Evolutionary conservation across 768 basidiomycete species (phyloP).

Genomic region (Leucocoprinus birnbaumii): DNA sequence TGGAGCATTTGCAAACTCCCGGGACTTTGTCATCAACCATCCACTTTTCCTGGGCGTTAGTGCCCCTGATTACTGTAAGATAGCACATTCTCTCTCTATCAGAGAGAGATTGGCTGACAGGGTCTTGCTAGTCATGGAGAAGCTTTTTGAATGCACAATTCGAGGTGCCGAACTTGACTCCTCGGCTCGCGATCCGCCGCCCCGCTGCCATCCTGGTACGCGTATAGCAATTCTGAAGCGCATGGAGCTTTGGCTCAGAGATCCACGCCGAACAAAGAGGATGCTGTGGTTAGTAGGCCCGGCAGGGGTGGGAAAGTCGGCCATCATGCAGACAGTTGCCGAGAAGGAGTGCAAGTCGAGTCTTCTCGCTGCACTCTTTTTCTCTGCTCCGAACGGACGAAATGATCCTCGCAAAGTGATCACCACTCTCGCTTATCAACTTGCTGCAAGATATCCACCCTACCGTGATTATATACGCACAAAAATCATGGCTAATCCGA

Average conservation of each 20-base stretch:
- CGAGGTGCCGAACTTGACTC: conserved; percentile 4
- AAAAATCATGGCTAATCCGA: conserved; percentile 3
- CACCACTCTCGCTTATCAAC: conserved; percentile 19
- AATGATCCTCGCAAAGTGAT: conserved; percentile 12
- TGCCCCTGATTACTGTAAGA: too few relatives aligned
- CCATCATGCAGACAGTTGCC: neutral
- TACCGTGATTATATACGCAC: conserved; percentile 2
- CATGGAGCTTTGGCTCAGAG: neutral
- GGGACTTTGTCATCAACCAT: too few relatives aligned
- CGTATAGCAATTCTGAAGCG: neutral
- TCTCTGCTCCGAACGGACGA: conserved; percentile 10
- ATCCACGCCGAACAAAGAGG: neutral
- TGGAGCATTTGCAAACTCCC: too few relatives aligned
- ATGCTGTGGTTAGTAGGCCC: conserved; percentile 10
- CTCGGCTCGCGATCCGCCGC: neutral
- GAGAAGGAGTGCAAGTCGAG: neutral
- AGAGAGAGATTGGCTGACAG: too few relatives aligned
- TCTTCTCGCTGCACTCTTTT: conserved; percentile 18
- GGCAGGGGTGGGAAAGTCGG: conserved; percentile 12
- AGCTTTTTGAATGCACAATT: neutral
- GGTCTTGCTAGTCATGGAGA: conserved; percentile 1
- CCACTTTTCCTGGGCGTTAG: too few relatives aligned
- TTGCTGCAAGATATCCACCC: conserved; percentile 11
- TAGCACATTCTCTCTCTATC: too few relatives aligned
- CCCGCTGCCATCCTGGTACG: neutral